These are phyloP conservation scores for Claviceps capensis DNA, from an alignment of 2,329 filamentous ascomycete species.

Conservation along the genomic window DNA sequence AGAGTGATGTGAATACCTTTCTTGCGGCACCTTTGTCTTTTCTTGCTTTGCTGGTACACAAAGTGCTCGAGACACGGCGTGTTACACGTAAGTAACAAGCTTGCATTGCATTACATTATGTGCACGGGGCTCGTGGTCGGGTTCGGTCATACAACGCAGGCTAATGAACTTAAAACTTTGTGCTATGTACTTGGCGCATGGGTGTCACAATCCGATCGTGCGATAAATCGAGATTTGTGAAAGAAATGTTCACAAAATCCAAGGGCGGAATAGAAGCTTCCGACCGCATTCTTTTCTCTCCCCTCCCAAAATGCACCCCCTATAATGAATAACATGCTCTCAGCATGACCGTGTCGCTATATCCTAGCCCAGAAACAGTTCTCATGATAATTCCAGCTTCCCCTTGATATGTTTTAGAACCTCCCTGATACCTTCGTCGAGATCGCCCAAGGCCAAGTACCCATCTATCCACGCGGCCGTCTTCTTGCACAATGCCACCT, in stretches of 20 bases:
- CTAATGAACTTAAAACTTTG: not conserved
- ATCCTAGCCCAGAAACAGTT: not conserved
- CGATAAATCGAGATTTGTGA: too few species aligned
- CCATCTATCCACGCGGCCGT: conserved; percentile 39
- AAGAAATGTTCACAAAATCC: not conserved
- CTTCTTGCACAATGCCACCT: conserved; percentile 31
- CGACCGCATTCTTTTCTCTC: not conserved
- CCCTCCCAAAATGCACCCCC: not conserved
- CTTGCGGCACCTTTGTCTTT: not conserved
- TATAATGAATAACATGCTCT: not conserved
- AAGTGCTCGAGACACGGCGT: not conserved
- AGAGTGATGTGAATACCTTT: too few species aligned
- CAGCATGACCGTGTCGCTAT: not conserved
- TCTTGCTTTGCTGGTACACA: not conserved
- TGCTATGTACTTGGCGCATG: not conserved
- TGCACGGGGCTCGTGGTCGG: not conserved
- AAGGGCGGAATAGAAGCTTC: not conserved
- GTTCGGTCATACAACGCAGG: not conserved
- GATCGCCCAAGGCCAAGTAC: conserved; percentile 31
- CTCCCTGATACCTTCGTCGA: conserved; percentile 41
- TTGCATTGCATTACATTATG: not conserved
- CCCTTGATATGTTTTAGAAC: conserved; percentile 40
- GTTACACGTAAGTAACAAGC: not conserved
- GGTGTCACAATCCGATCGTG: not conserved
- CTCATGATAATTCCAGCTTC: conserved; percentile 12